phyloP scores from a whole-genome alignment of 192 early-diverging fungal genomes.

The Irineochytrium annulatum region DNA sequence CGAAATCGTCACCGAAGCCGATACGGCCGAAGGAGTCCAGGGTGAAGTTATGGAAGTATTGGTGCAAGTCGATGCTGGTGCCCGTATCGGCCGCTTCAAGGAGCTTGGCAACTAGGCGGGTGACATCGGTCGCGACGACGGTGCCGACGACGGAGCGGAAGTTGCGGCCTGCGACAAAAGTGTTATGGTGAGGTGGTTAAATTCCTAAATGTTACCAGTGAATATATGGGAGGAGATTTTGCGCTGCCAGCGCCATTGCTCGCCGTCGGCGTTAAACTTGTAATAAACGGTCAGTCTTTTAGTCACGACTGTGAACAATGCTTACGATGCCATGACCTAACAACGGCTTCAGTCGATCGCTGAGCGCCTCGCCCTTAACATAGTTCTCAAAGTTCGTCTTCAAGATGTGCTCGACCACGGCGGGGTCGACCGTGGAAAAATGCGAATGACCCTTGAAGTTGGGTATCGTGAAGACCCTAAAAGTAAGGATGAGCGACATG shows the following conservation, averaged over 20 bases:
- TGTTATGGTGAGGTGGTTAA: too few species aligned
- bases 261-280: constrained; percentile 68
- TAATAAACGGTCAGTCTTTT: too few species aligned
- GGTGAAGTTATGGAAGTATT: constrained; percentile 3
- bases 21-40: background rate
- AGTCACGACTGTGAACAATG: too few species aligned
- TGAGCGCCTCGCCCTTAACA: constrained; percentile 3
- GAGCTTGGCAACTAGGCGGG: constrained; percentile 23
- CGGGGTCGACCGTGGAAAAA: constrained; percentile 12
- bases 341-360: background rate
- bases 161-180: constrained; percentile 9
- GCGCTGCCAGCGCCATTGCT: constrained; percentile 56
- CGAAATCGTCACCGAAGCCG: background rate
- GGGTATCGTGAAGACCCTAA: background rate
- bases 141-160: constrained; percentile 17
- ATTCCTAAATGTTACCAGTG: constrained; percentile 32
- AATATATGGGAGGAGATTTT: constrained; percentile 47
- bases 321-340: background rate
- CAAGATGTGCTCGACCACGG: constrained; percentile 23
- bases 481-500: background rate
- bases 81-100: constrained; percentile 22
- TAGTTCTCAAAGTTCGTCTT: constrained; percentile 35
- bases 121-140: background rate
- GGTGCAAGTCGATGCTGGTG: constrained; percentile 10
- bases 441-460: background rate